Evolutionary conservation across 1,139 yeast genomes (phyloP).

Genomic region (Suhomyces bolitotheri): DNA sequence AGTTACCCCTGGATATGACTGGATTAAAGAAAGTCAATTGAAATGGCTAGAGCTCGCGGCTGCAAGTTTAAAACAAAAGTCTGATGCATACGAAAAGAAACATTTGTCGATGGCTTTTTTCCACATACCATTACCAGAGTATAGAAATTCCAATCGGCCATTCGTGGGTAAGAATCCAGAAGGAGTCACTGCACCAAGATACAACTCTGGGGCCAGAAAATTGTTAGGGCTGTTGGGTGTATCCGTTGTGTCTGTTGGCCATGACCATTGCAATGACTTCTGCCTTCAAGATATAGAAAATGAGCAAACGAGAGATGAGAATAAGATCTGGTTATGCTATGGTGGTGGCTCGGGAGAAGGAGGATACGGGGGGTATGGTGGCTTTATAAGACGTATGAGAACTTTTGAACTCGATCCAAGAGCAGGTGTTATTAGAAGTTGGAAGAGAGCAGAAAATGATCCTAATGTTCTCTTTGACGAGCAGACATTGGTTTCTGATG

Average conservation of each 20-base stretch:
- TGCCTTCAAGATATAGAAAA: slow-evolving; percentile 55
- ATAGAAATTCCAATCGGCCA: slow-evolving; percentile 46
- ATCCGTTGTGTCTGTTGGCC: slow-evolving; percentile 77
- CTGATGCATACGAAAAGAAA: slow-evolving; percentile 35
- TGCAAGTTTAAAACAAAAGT: slow-evolving; percentile 29
- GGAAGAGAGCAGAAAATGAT: slow-evolving; percentile 67
- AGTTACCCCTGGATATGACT: slow-evolving; percentile 77
- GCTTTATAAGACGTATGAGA: slow-evolving; percentile 74
- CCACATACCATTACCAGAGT: slow-evolving; percentile 92
- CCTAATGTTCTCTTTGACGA: slow-evolving; percentile 55
- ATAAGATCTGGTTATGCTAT: slow-evolving; percentile 79
- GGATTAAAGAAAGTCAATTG: slow-evolving; percentile 75
- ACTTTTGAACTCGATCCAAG: slow-evolving; percentile 64
- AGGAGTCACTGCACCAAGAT: slow-evolving; percentile 73
- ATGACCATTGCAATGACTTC: slow-evolving; percentile 92
- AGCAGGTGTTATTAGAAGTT: slow-evolving; percentile 56
- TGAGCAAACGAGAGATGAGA: slow-evolving; percentile 24
- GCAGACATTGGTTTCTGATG: slow-evolving; percentile 56
- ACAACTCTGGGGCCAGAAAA: slow-evolving; percentile 65
- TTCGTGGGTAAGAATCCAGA: slow-evolving; percentile 65
- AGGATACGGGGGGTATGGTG: slow-evolving; percentile 91
- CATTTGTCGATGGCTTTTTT: slow-evolving; percentile 84
- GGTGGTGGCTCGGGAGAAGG: slow-evolving; percentile 96
- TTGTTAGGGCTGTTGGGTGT: slow-evolving; percentile 65
- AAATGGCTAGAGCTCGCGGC: slow-evolving; percentile 53